phyloP scores from a whole-genome alignment of 164 flowering plant species.

The Amborella trichopoda region DNA sequence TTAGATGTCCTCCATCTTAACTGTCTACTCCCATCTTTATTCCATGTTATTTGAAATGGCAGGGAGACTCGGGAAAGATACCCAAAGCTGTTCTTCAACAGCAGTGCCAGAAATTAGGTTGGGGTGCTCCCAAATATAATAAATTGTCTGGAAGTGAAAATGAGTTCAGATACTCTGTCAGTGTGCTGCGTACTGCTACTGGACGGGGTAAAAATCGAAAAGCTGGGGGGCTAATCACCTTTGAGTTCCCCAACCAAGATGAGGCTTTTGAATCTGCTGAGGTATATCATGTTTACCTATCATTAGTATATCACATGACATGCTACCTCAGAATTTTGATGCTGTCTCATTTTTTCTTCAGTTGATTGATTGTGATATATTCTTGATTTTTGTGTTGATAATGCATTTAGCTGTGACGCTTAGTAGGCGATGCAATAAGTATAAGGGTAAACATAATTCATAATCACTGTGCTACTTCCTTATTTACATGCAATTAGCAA shows the following conservation, averaged over 20 bases:
- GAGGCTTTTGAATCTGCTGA: conserved; percentile 49
- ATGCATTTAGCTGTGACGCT: too few species aligned
- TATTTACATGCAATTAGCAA: too few species aligned
- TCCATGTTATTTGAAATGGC: too few species aligned
- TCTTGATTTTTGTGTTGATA: too few species aligned
- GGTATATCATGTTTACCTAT: conserved; percentile 26
- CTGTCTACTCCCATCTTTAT: too few species aligned
- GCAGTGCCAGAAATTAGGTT: conserved; percentile 70
- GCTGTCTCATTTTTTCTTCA: not conserved
- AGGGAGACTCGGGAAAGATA: conserved; percentile 76
- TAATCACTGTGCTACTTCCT: too few species aligned
- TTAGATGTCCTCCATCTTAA: too few species aligned
- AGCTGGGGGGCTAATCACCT: conserved; percentile 70
- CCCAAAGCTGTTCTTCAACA: conserved; percentile 94
- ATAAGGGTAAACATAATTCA: too few species aligned
- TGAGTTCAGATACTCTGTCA: conserved; percentile 44
- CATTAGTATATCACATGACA: too few species aligned
- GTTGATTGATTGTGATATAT: too few species aligned
- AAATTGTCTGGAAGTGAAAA: conserved; percentile 32
- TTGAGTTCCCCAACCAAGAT: conserved; percentile 61
- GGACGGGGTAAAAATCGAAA: conserved; percentile 92
- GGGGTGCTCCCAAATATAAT: conserved; percentile 88
- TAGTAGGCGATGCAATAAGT: too few species aligned
- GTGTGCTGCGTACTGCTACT: conserved; percentile 68
- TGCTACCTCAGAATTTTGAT: too few species aligned